A percentile compares a stretch with the other conserved stretches of the same genome.
Conservation (phyloP, 1,284 basidiomycete genomes). For the Phylloporus sp. region DNA sequence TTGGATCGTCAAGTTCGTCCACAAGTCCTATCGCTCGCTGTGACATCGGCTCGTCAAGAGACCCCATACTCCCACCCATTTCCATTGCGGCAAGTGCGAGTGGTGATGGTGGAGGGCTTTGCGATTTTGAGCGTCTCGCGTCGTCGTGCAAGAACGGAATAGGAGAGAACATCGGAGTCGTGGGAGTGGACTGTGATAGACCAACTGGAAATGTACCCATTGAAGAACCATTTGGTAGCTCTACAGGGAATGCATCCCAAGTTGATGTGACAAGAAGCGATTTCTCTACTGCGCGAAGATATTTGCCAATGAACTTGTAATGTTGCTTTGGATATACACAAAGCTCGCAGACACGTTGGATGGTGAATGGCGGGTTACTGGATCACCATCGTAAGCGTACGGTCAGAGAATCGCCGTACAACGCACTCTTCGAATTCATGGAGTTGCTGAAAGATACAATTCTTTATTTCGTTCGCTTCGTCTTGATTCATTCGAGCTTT, state of each 20-base stretch:
- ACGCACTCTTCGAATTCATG: conserved; percentile 80
- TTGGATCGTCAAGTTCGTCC: conserved; percentile 81
- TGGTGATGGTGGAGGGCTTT: conserved; percentile 76
- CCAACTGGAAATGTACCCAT: conserved; percentile 48
- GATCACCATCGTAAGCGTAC: conserved; percentile 14
- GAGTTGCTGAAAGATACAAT: conserved; percentile 64
- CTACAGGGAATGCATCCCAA: conserved; percentile 68
- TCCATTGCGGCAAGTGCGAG: conserved; percentile 51
- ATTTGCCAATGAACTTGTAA: conserved; percentile 86
- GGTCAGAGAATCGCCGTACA: conserved; percentile 4
- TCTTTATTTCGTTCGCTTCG: conserved; percentile 66
- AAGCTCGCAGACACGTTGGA: conserved; percentile 92
- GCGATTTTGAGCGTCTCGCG: conserved; percentile 72
- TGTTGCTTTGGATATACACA: conserved; percentile 69
- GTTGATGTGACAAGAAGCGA: conserved; percentile 86
- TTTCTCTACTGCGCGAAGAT: conserved; percentile 88
- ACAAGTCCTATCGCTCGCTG: conserved; percentile 69
- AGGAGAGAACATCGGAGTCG: conserved; percentile 82
- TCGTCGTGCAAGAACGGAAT: conserved; percentile 83
- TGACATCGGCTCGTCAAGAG: conserved; percentile 42
- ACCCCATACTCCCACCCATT: conserved; percentile 29
- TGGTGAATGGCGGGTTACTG: conserved; percentile 86
- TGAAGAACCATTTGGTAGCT: conserved; percentile 48
- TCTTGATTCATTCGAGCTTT: conserved; percentile 65
- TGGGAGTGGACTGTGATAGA: conserved; percentile 55